Conservation (phyloP, 768 basidiomycete species). For the Dacryopinax spathularia region DNA sequence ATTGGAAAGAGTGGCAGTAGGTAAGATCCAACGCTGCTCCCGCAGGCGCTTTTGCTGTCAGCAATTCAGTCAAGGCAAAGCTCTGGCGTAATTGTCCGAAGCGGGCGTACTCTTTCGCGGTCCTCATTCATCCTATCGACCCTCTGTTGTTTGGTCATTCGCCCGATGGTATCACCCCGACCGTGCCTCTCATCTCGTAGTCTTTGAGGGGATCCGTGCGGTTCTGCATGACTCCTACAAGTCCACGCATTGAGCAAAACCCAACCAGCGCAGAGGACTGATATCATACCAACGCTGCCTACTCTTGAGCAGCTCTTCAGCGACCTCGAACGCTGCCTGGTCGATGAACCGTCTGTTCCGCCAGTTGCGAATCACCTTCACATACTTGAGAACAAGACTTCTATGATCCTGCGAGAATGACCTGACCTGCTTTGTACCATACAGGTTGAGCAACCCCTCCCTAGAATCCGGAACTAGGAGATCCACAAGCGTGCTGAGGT, state of each 20-base stretch:
- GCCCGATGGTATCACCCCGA: slow-evolving; percentile 14
- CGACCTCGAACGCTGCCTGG: slow-evolving; percentile 3
- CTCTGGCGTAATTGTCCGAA: neutral
- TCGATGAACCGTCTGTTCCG: slow-evolving; percentile 6
- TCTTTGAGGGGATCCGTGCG: slow-evolving; percentile 9
- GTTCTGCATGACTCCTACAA: neutral
- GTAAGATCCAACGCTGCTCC: slow-evolving; percentile 61
- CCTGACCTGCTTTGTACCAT: slow-evolving; percentile 69
- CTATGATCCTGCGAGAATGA: neutral
- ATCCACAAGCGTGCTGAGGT: slow-evolving; percentile 63
- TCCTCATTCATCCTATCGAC: slow-evolving; percentile 84
- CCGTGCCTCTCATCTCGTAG: slow-evolving; percentile 13
- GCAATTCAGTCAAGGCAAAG: neutral
- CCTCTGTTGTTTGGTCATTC: slow-evolving; percentile 51
- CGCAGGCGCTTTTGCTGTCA: slow-evolving; percentile 65
- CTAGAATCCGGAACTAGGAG: slow-evolving; percentile 79
- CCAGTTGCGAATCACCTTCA: neutral
- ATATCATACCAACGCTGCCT: neutral
- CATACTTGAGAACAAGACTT: neutral
- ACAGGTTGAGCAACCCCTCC: slow-evolving; percentile 73
- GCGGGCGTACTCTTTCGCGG: slow-evolving; percentile 44
- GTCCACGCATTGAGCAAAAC: neutral
- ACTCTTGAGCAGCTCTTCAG: neutral
- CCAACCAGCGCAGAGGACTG: neutral
- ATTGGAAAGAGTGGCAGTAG: slow-evolving; percentile 15